phyloP scores from a whole-genome alignment of 441 rosid genomes.

The Kokia cookei region DNA sequence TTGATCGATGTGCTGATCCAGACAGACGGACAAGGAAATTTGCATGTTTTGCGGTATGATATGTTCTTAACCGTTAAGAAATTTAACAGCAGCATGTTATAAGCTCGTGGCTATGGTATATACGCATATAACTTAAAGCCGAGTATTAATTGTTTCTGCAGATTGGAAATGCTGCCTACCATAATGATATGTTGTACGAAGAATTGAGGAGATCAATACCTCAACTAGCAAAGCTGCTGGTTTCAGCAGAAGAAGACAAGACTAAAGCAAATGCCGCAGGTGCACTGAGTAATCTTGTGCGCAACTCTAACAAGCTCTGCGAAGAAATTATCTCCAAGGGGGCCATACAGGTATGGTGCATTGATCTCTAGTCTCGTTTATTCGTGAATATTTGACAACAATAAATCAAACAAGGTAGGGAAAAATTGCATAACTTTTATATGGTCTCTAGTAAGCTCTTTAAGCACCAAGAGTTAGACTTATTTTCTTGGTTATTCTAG shows the following conservation, averaged over 20 bases:
- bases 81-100: background rate
- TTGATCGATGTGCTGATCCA: conserved; percentile 92
- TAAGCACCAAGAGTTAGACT: background rate
- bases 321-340: conserved; percentile 91
- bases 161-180: conserved; percentile 99
- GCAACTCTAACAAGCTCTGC: conserved; percentile 85
- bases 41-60: conserved; percentile 94
- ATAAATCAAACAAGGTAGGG: background rate
- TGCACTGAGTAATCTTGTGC: conserved; percentile 95
- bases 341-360: conserved; percentile 79
- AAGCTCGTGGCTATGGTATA: background rate
- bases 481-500: background rate
- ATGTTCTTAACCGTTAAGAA: background rate
- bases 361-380: background rate
- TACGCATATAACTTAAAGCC: background rate
- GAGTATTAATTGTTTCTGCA: conserved; percentile 16
- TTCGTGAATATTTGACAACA: background rate
- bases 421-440: background rate
- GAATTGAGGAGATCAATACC: conserved; percentile 88
- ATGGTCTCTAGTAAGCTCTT: background rate
- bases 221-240: conserved; percentile 67
- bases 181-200: conserved; percentile 76
- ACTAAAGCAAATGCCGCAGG: conserved; percentile 99
- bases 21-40: conserved; percentile 94
- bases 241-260: conserved; percentile 88